Evolutionary conservation across 2,329 filamentous ascomycete species (phyloP), one percentile per base, ranked within the genome.

Genomic region (Shiraia sp.): DNA sequence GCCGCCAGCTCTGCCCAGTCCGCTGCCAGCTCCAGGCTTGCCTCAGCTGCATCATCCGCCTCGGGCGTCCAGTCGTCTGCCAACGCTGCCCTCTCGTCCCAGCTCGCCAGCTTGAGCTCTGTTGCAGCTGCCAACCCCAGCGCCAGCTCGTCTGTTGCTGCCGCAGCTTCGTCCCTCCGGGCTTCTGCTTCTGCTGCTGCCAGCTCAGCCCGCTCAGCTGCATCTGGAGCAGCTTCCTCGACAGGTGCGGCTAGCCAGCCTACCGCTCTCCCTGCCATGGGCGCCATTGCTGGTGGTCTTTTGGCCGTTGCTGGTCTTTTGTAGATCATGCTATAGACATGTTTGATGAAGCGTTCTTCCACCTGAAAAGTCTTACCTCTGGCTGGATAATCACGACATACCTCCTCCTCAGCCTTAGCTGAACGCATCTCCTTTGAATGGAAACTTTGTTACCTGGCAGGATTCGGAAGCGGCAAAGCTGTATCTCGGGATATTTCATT

Each of bases 221-320:
- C 49, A 28, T 41, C 43, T 24, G 42, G 32, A 14, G 37, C 45
- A 16, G 42, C 47, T 25, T 22, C 40, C 19, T 37, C 42, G 6
- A 32, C 49, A n/a, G 39, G 45, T 31, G 57, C 39, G 33, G 57
- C 52, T 30, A 55, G 57, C 27, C 44, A 51, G 26, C 49, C 57
- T 16, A 59, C 55, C 33, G 57, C 49, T 23, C 44, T 65, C 25
- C 61, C 64, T 10, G 59, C 51, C 25, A 57, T 67, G 47, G 66
- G 63, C 22, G 63, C 59, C 33, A 41, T 62, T 14, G 63, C 58
- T 42, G 63, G 53, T 51, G 63, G 62, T 49, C 39, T 66, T 33
- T 40, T 66, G 40, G 55, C 61, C 23, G 28, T 57, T 33, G 65
- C 62, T 19, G 61, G 60, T 47, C 59, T 67, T 28, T 63, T 69